Evolutionary conservation across 140 eudicot genomes (phyloP), one percentile per base, ranked within the genome.

Genomic region (Bidens hawaiensis): DNA sequence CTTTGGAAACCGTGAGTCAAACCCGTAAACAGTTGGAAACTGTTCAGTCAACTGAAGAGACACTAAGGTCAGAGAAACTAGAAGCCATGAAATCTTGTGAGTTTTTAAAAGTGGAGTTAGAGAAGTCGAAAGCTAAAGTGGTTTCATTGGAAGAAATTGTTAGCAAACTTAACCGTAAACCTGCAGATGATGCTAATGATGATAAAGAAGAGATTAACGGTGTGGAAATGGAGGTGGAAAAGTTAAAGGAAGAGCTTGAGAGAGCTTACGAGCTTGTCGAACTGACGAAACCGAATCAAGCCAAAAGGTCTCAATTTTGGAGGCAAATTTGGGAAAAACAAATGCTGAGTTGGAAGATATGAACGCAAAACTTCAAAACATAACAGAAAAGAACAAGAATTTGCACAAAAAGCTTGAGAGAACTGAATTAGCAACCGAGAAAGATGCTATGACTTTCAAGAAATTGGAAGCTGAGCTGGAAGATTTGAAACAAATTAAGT

Each of bases 221-320:
- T 38, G 59, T 74, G 69, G 80, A 82, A 67, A 47, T 7, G 24
- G 98, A 91, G 73, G 83, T 70, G 47, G 69, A 55, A 18, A 80
- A 72, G 27, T 64, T 91, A 21, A 76, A 73, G 41, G 73, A 74
- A 25, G 95, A 85, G 6, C 78, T 93, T 0, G 95, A 85, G 56
- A 76, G 80, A 14, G 82, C 94, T 25, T 85, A 80, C 77, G 95
- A 88, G 59, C 68, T 78, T 23, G 88, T 69, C 60, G 96, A 93
- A 83, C 82, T 52, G 30, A 68, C 84, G 28, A 83, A 74, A 67
- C 71, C 4, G 97, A 85, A 38, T 80, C 90, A 16, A 38, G 64
- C 65, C 36, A 72, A 24, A 78, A 73, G 46, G 88, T 88, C 69
- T 73, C 85, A 64, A 75, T 73, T 30, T 65, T 79, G 54, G 86